These are phyloP conservation scores for Cytospora chrysosperma DNA, from an alignment of 2,329 filamentous ascomycete species.

Conservation along the genomic window DNA sequence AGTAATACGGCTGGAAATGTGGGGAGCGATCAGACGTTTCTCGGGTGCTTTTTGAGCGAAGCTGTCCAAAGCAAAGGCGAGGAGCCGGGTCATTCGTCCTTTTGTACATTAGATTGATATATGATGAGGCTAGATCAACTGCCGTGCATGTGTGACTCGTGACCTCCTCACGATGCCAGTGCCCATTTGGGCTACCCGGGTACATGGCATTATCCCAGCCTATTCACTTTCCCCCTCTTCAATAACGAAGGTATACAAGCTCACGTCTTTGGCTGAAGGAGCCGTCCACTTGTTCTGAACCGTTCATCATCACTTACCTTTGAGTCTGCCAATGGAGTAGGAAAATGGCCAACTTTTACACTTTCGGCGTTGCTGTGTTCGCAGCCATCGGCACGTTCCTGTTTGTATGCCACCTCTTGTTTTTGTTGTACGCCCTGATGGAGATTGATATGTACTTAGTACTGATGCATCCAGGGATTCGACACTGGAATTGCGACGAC, in stretches of 20 bases:
- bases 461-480: slow-evolving; percentile 44
- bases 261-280: not conserved
- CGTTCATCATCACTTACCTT: not conserved
- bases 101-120: too few species aligned
- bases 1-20: not conserved
- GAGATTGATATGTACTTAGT: too few species aligned
- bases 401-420: slow-evolving; percentile 42
- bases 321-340: not conserved
- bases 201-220: too few species aligned
- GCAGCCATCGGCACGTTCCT: slow-evolving; percentile 59
- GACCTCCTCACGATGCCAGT: not conserved
- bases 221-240: not conserved
- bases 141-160: not conserved
- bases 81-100: not conserved
- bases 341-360: slow-evolving; percentile 35
- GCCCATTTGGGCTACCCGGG: too few species aligned
- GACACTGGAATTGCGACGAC: slow-evolving; percentile 61
- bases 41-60: not conserved
- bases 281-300: not conserved
- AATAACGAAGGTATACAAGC: not conserved
- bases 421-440: not conserved
- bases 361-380: slow-evolving; percentile 52
- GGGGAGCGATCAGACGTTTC: not conserved
- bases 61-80: not conserved
- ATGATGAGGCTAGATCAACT: slow-evolving; percentile 4